Base-by-base conservation (phyloP, 176 grass and related monocot genomes). In the Elaeis guineensis region DNA sequence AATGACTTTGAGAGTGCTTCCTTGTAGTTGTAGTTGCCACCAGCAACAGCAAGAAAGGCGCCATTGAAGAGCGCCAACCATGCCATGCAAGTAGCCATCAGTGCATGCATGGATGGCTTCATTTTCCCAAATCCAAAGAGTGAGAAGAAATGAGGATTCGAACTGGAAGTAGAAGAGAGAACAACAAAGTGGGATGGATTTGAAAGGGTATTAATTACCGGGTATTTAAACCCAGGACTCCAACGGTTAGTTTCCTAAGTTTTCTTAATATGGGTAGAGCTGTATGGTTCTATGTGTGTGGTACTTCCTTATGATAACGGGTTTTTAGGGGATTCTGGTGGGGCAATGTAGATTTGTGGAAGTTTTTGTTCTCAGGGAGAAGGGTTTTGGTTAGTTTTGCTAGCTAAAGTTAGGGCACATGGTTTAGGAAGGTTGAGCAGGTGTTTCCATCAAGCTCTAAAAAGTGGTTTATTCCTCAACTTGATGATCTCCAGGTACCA, bases 1-100 rank as follows among this genome's bases (percentile, higher is more conserved):
- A 98, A 85, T 21, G 87, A 74, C 77, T 89, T 98, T 49, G 73
- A 72, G 4, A 98, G 81, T 18, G 93, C 93, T 14, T 92, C 87
- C 70, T 81, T 83, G 81, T 98, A 98, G 80, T 92, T 30, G 54
- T 79, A 80, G 16, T 69, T 44, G 35, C 64, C 14, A 0, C 72
- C 62, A 17, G 18, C 30, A 2, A 17, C 70, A 35, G 62, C 61
- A 17, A 52, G 17, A 59, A 50, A 51, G n/a, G n/a, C n/a, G 83
- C 55, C 67, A 51, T 71, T 70, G 54, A 75, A 76, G 28, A 6
- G 28, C 30, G 64, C 80, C 19, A 96, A 83, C 19, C 68, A 65
- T 19, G 66, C 30, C 52, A 82, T 63, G 35, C 62, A 50, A 24
- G 77, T 50, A 51, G 77, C 28, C 28, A 30, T 30, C 28, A 30